Conservation (phyloP, 108 stramenopile genomes). For the Cylindrotheca fusiformis region DNA sequence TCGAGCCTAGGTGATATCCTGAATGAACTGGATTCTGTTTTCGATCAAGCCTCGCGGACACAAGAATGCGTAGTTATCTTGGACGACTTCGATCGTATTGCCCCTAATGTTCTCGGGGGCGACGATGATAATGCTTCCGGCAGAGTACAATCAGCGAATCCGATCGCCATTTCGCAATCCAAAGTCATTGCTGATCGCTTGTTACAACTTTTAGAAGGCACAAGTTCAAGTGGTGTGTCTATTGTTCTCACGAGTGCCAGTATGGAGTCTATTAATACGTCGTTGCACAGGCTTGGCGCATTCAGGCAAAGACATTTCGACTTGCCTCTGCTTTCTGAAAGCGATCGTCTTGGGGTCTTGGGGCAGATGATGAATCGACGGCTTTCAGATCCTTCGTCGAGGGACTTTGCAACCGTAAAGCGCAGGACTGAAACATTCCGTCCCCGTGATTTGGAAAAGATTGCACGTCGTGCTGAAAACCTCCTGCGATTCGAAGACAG, state of each 20-base stretch:
- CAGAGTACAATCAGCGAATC: conserved; percentile 55
- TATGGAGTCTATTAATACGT: conserved; percentile 17
- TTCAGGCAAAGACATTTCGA: conserved; percentile 1
- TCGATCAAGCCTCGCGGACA: conserved; percentile 27
- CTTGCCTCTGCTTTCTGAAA: conserved; percentile 7
- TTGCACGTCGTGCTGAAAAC: conserved; percentile 40
- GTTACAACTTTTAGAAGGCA: conserved; percentile 19
- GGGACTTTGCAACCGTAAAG: conserved; percentile 1
- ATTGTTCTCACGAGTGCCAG: conserved; percentile 30
- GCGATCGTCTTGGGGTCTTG: conserved; percentile 9
- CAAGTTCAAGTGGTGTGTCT: conserved; percentile 7
- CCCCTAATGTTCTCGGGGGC: conserved; percentile 53
- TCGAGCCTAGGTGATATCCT: conserved; percentile 39
- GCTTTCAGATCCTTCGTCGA: neutral
- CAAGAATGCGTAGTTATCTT: conserved; percentile 53
- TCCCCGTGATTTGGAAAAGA: conserved; percentile 53
- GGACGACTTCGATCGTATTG: conserved; percentile 74
- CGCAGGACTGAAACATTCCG: conserved; percentile 47
- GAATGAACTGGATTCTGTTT: conserved; percentile 33
- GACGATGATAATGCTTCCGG: conserved; percentile 36
- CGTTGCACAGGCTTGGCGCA: neutral
- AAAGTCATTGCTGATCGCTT: conserved; percentile 70
- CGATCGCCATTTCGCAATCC: conserved; percentile 58
- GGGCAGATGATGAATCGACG: neutral
- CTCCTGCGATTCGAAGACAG: neutral